Evolutionary conservation across 1,284 basidiomycete species (phyloP).

Genomic region (Sanghuangporus sanghuang): DNA sequence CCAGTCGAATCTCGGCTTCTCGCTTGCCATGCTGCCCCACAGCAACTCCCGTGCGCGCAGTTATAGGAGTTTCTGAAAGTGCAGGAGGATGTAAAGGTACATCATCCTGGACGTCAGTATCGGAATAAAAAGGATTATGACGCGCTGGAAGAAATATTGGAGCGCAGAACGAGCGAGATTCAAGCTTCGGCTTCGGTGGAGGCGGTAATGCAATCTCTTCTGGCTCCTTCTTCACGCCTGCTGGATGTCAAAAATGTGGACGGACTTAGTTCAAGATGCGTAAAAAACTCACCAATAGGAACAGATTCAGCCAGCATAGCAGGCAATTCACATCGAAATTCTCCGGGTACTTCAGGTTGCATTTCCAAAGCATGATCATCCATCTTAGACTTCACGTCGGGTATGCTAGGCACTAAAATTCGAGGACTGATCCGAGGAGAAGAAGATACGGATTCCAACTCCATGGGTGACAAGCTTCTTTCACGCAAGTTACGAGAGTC

Average conservation of each 20-base stretch:
- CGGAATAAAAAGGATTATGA: background rate
- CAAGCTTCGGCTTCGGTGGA: background rate
- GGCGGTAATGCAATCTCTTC: background rate
- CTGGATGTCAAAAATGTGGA: background rate
- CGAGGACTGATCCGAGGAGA: constrained; percentile 8
- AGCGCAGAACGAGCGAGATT: background rate
- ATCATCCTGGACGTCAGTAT: background rate
- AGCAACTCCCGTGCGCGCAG: too few species aligned
- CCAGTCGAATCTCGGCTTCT: too few species aligned
- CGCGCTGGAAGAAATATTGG: constrained; percentile 2
- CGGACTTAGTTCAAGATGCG: background rate
- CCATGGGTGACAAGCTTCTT: constrained; percentile 16
- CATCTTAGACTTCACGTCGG: background rate
- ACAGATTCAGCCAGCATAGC: background rate
- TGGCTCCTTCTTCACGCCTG: background rate
- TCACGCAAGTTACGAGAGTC: background rate
- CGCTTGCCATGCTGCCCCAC: too few species aligned
- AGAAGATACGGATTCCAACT: constrained; percentile 10
- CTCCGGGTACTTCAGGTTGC: background rate
- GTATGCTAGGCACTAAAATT: background rate
- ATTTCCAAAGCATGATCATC: background rate
- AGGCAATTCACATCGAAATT: background rate
- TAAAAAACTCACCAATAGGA: background rate
- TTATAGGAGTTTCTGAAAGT: too few species aligned
- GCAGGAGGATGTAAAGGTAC: too few species aligned